These are phyloP conservation scores for Musa itinerans DNA, from an alignment of 176 grass and related monocot genomes.

Conservation along the genomic window DNA sequence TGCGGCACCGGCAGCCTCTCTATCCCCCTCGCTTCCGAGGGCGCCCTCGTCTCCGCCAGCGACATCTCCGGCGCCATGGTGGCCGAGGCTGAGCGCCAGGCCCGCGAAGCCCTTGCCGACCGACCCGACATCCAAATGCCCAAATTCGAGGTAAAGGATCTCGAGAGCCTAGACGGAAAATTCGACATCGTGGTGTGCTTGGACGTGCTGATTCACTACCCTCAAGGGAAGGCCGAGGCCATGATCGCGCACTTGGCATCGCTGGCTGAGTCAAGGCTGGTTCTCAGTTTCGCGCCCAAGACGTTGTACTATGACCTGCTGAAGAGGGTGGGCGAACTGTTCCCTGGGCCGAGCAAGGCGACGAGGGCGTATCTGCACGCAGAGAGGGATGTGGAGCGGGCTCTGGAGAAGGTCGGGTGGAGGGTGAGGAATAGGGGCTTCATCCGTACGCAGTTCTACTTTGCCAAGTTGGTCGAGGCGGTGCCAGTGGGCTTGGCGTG, in stretches of 20 bases:
- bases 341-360: slow-evolving; percentile 83
- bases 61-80: slow-evolving; percentile 89
- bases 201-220: slow-evolving; percentile 94
- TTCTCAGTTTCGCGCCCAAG: slow-evolving; percentile 84
- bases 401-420: slow-evolving; percentile 65
- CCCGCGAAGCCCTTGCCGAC: slow-evolving; percentile 14
- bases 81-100: slow-evolving; percentile 57
- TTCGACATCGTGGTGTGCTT: slow-evolving; percentile 84
- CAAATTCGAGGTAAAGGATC: slow-evolving; percentile 58
- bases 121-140: slow-evolving; percentile 39
- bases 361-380: slow-evolving; percentile 78
- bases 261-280: slow-evolving; percentile 56
- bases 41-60: slow-evolving; percentile 53
- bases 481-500: slow-evolving; percentile 35
- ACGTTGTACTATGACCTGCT: slow-evolving; percentile 72
- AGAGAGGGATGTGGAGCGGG: slow-evolving; percentile 67
- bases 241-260: slow-evolving; percentile 87
- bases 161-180: slow-evolving; percentile 45
- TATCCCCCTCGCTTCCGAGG: slow-evolving; percentile 56
- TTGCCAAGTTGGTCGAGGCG: slow-evolving; percentile 75
- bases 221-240: slow-evolving; percentile 53
- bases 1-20: slow-evolving; percentile 73
- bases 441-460: slow-evolving; percentile 97
- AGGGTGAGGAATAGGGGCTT: slow-evolving; percentile 51
- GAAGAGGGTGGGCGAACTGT: slow-evolving; percentile 84